Conservation (phyloP, 2,329 filamentous ascomycete species). For the Cladophialophora chaetospira region DNA sequence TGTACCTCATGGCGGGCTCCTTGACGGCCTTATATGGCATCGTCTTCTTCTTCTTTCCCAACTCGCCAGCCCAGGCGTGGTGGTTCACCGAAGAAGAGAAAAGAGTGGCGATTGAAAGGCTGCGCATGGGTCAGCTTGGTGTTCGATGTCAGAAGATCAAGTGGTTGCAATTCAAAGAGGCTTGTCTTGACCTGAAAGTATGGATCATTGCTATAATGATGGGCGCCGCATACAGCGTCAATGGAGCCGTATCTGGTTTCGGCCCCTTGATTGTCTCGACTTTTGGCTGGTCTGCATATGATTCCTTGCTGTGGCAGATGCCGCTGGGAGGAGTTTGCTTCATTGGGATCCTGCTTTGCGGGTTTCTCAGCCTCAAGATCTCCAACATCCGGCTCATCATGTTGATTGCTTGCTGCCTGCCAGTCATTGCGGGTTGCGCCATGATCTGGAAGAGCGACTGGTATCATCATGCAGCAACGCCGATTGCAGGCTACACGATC, state of each 20-base stretch:
- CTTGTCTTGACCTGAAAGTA: slow-evolving; percentile 60
- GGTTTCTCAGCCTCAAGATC: slow-evolving; percentile 63
- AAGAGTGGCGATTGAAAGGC: slow-evolving; percentile 64
- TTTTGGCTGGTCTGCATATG: background rate
- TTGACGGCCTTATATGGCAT: slow-evolving; percentile 61
- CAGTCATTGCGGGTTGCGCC: slow-evolving; percentile 72
- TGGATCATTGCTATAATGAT: slow-evolving; percentile 69
- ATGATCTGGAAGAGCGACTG: slow-evolving; percentile 72
- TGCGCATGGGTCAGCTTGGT: slow-evolving; percentile 64
- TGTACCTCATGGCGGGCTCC: slow-evolving; percentile 66
- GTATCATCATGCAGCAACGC: slow-evolving; percentile 65
- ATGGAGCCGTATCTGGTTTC: slow-evolving; percentile 62
- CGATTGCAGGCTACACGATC: slow-evolving; percentile 70
- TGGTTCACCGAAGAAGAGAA: slow-evolving; percentile 65
- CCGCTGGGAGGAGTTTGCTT: slow-evolving; percentile 63
- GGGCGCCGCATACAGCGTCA: slow-evolving; percentile 67
- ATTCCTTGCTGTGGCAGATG: slow-evolving; percentile 69
- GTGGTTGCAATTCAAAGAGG: slow-evolving; percentile 58
- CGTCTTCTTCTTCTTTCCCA: slow-evolving; percentile 66
- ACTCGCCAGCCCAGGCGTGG: slow-evolving; percentile 67
- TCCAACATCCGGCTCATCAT: slow-evolving; percentile 66
- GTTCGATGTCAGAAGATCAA: slow-evolving; percentile 64
- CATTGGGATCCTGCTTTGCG: slow-evolving; percentile 66
- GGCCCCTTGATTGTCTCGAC: background rate
- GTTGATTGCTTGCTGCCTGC: slow-evolving; percentile 67